Base-by-base conservation (phyloP, 345 rosid species). In the Pugionium cornutum region DNA sequence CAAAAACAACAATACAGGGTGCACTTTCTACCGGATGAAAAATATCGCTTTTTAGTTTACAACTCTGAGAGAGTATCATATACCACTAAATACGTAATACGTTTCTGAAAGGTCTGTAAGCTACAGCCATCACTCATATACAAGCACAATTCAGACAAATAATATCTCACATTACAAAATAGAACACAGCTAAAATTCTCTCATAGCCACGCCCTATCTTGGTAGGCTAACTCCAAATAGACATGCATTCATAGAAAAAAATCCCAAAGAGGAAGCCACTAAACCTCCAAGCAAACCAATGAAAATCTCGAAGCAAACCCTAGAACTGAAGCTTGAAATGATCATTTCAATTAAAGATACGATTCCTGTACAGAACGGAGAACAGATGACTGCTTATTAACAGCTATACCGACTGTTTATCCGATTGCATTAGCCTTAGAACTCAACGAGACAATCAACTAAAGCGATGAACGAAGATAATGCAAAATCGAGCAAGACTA, bases 341-440 rank as follows among this genome's bases (percentile, higher is more conserved):
- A 53, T 61, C 47, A 54, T 39, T 10, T 73, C 64, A 35, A 74
- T 49, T 5, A 67, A 62, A 66, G 11, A 47, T 18, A 61, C 44
- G 7, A 68, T 26, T 74, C 1, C 47, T n/a, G 0, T 3, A 7
- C 1, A 47, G 29, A 60, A 67, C 41, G 30, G 32, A 9, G 54
- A 61, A 32, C 52, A 60, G 4, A 60, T 36, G 5, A 50, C 1
- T 27, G 39, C 4, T 52, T 9, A 59, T 7, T 5, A 32, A 53
- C 2, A 67, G 33, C 58, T 31, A 54, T 0, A 53, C 0, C 42
- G 4, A 46, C 62, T 61, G 4, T 60, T 48, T 31, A 67, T 27
- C 48, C 48, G 77, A 74, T 74, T 67, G 73, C 77, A 74, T 67
- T 67, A 61, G 59, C 64, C 51, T 37, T 28, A 42, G 11, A 72